Evolutionary conservation across 2,329 filamentous ascomycete genomes (phyloP).

Genomic region (Beauveria asiatica): DNA sequence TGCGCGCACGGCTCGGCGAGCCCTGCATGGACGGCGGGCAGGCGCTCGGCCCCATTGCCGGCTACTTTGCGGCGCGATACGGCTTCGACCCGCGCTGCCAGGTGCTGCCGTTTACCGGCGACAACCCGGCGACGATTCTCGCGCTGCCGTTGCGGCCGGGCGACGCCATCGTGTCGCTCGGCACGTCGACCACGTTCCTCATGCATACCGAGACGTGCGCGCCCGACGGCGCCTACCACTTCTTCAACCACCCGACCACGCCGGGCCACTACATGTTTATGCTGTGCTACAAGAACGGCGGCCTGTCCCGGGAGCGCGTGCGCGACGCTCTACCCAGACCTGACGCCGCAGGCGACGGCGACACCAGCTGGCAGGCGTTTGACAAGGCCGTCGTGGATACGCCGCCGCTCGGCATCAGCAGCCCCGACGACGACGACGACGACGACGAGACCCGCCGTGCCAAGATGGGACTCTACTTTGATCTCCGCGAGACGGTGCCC

Average conservation of each 20-base stretch:
- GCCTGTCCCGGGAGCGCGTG: conserved; percentile 81
- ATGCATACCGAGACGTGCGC: conserved; percentile 93
- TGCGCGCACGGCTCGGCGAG: conserved; percentile 71
- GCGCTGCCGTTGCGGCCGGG: conserved; percentile 77
- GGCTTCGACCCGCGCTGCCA: conserved; percentile 68
- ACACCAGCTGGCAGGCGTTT: conserved; percentile 68
- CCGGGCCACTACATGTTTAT: conserved; percentile 97
- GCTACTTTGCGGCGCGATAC: conserved; percentile 72
- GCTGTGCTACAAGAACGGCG: conserved; percentile 99
- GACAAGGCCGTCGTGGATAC: conserved; percentile 63
- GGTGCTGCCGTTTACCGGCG: conserved; percentile 82
- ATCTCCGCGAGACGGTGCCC: conserved; percentile 89
- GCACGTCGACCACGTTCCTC: conserved; percentile 92
- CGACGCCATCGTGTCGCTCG: conserved; percentile 89
- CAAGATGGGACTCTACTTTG: conserved; percentile 90
- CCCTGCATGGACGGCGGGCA: conserved; percentile 74
- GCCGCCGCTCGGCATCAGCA: conserved; percentile 56
- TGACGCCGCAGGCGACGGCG: conserved; percentile 29
- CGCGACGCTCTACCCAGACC: conserved; percentile 59
- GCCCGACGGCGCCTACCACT: conserved; percentile 86
- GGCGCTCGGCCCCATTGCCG: conserved; percentile 64
- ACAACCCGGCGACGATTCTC: conserved; percentile 93
- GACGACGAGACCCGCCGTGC: conserved; percentile 38
- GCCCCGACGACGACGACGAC: conserved; percentile 10
- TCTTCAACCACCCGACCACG: conserved; percentile 95